These are phyloP conservation scores for Candida ficus DNA, from an alignment of 805 yeast genomes.

Conservation along the genomic window DNA sequence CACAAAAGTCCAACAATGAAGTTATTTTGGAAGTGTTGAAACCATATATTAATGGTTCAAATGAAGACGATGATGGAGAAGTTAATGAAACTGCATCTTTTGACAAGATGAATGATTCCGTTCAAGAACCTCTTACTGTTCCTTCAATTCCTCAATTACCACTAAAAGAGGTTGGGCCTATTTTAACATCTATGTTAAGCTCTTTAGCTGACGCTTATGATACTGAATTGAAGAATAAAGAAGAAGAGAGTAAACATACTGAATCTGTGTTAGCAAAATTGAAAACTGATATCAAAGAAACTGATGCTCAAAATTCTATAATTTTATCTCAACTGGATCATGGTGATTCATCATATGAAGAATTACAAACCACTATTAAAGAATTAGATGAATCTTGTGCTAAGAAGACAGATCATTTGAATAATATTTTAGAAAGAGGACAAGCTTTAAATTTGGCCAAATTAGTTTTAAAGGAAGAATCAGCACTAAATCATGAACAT, in stretches of 20 bases:
- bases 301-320: constrained; percentile 28
- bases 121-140: constrained; percentile 2
- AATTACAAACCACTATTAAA: constrained; percentile 12
- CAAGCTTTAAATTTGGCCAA: constrained; percentile 60
- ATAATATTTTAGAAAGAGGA: constrained; percentile 50
- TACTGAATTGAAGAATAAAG: constrained; percentile 46
- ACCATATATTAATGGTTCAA: constrained; percentile 14
- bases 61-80: background rate
- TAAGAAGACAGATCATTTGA: constrained; percentile 31
- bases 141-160: constrained; percentile 21
- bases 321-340: constrained; percentile 21
- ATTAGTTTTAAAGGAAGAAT: constrained; percentile 52
- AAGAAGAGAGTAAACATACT: constrained; percentile 48
- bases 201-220: constrained; percentile 50
- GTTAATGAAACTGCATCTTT: constrained; percentile 7
- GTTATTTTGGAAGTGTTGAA: constrained; percentile 38
- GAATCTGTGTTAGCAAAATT: constrained; percentile 35
- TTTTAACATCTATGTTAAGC: constrained; percentile 33
- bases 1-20: constrained; percentile 51
- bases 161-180: constrained; percentile 24
- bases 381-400: constrained; percentile 18
- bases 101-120: constrained; percentile 1
- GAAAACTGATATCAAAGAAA: constrained; percentile 34
- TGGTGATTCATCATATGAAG: constrained; percentile 15
- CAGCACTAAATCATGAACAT: constrained; percentile 1